Conservation (phyloP, 352 stramenopile species). For the Aphanomyces cochlioides region DNA sequence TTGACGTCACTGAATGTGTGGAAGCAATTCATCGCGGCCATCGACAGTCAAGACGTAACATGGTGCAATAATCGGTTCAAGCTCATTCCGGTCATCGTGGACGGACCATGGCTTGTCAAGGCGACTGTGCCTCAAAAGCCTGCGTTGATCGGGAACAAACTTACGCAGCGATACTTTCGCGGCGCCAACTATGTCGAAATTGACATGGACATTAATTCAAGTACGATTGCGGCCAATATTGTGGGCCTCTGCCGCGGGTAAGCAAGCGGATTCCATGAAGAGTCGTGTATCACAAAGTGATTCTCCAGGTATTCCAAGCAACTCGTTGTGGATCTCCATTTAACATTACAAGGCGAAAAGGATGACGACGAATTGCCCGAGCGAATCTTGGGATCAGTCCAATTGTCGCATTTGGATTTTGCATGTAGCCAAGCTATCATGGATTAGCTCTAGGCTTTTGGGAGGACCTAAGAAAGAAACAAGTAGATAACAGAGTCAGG, state of each 20-base stretch:
- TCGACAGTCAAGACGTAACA: conserved; percentile 38
- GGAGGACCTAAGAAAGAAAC: neutral
- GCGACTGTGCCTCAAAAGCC: conserved; percentile 77
- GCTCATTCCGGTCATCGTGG: conserved; percentile 81
- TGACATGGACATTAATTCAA: conserved; percentile 80
- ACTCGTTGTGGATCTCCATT: conserved; percentile 75
- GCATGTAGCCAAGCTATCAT: conserved; percentile 42
- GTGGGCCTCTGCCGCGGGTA: conserved; percentile 77
- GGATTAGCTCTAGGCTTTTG: too few relatives aligned
- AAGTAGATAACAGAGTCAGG: too few relatives aligned
- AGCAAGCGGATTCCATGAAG: conserved; percentile 14
- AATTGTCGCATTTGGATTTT: conserved; percentile 61
- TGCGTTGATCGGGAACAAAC: conserved; percentile 78
- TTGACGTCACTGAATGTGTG: conserved; percentile 41
- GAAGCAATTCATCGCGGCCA: conserved; percentile 44
- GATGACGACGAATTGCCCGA: conserved; percentile 68
- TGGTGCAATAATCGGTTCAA: conserved; percentile 83
- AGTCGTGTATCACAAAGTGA: neutral
- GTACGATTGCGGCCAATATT: conserved; percentile 68
- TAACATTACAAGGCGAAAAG: conserved; percentile 68
- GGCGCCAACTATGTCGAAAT: conserved; percentile 82
- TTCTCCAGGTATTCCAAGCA: conserved; percentile 23
- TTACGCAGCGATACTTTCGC: conserved; percentile 82
- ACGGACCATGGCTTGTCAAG: conserved; percentile 81
- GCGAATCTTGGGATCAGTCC: conserved; percentile 54